Evolutionary conservation across 164 flowering plant genomes (phyloP).

Genomic region (Tetrastigma voinierianum): DNA sequence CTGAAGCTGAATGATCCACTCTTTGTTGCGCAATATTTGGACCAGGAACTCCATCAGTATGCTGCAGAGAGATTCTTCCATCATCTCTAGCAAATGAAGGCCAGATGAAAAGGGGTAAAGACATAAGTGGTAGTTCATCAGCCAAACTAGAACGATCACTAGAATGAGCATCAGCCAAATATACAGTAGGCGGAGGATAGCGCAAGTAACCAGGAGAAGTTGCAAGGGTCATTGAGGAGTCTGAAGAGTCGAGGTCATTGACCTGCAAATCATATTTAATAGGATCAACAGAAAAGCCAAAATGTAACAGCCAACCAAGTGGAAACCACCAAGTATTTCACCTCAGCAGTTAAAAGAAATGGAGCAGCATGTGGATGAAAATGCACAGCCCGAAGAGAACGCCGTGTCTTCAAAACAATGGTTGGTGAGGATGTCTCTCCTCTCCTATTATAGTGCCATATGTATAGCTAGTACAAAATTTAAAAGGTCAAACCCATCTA

Average conservation of each 20-base stretch:
- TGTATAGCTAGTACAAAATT: constrained; percentile 53
- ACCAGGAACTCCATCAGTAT: constrained; percentile 29
- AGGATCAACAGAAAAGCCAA: constrained; percentile 10
- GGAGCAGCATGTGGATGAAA: constrained; percentile 96
- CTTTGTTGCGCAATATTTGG: constrained; percentile 37
- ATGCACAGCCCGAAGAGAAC: constrained; percentile 98
- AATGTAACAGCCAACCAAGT: not conserved
- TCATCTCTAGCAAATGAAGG: constrained; percentile 57
- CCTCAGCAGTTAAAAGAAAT: constrained; percentile 92
- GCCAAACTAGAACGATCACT: constrained; percentile 34
- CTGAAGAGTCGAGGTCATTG: constrained; percentile 86
- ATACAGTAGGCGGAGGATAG: constrained; percentile 87
- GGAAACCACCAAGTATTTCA: constrained; percentile 18
- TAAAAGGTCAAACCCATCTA: not conserved
- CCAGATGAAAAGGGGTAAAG: constrained; percentile 61
- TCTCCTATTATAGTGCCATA: constrained; percentile 82
- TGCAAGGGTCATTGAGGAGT: constrained; percentile 80
- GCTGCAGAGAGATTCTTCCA: constrained; percentile 39
- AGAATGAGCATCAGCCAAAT: constrained; percentile 65
- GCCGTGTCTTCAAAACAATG: constrained; percentile 73
- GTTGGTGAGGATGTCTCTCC: constrained; percentile 66
- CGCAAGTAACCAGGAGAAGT: constrained; percentile 76
- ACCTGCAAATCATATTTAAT: constrained; percentile 52
- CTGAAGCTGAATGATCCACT: constrained; percentile 50
- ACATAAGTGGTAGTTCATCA: constrained; percentile 47